Conservation (phyloP, 306 rosid species). For the Prunus dulcis region DNA sequence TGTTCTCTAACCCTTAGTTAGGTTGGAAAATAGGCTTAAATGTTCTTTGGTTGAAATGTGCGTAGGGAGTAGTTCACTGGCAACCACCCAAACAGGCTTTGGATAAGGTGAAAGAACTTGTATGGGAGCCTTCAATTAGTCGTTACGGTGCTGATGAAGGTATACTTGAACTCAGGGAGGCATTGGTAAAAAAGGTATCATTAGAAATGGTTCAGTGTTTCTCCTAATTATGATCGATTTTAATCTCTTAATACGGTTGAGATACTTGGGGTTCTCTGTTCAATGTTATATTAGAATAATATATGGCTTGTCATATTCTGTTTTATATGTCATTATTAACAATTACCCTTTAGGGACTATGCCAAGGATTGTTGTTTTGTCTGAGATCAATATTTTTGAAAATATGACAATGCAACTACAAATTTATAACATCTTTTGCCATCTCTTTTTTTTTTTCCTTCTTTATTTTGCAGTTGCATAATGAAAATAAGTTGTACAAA, state of each 20-base stretch:
- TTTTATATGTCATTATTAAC: not conserved
- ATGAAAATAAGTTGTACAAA: slow-evolving; percentile 73
- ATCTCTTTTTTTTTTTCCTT: slow-evolving; percentile 6
- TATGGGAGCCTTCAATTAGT: slow-evolving; percentile 77
- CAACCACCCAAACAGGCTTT: slow-evolving; percentile 86
- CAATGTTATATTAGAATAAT: not conserved
- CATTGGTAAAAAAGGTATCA: slow-evolving; percentile 61
- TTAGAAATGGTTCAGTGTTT: not conserved
- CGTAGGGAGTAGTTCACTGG: slow-evolving; percentile 94
- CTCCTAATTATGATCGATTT: not conserved
- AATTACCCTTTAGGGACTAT: not conserved
- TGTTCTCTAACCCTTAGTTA: not conserved
- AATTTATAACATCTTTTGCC: not conserved
- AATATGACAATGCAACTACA: not conserved
- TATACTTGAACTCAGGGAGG: slow-evolving; percentile 78
- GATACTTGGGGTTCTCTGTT: not conserved
- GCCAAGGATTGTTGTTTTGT: not conserved
- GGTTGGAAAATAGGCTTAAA: not conserved
- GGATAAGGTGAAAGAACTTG: slow-evolving; percentile 75
- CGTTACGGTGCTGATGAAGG: slow-evolving; percentile 95
- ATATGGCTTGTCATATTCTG: not conserved
- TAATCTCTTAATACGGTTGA: not conserved
- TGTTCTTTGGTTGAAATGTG: slow-evolving; percentile 16
- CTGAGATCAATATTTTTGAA: not conserved
- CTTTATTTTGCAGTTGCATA: slow-evolving; percentile 54